phyloP scores from a whole-genome alignment of 208 protist species.

The Leishmania mexicana region DNA sequence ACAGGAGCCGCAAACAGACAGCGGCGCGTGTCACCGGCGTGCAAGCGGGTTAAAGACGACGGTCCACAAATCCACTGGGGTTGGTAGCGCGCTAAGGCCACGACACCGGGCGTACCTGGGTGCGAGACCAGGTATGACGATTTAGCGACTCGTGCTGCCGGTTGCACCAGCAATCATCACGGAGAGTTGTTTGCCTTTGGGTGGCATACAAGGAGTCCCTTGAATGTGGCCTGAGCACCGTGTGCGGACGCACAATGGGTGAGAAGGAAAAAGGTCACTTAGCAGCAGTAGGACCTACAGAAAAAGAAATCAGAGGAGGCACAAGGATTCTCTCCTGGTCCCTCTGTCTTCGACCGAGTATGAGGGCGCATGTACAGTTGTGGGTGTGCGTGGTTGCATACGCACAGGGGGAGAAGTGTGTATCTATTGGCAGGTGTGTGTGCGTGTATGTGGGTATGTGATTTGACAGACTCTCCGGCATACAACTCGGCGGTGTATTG shows the following conservation, averaged over 20 bases:
- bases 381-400: neutral
- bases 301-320: neutral
- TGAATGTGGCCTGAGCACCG: neutral
- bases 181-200: conserved; percentile 55
- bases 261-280: neutral
- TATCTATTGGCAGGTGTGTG: neutral
- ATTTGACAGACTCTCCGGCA: neutral
- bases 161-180: conserved; percentile 70
- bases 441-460: neutral
- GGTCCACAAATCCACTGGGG: conserved; percentile 57
- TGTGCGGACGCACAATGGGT: neutral
- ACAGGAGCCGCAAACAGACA: conserved; percentile 62
- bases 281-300: neutral
- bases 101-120: conserved; percentile 57
- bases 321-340: neutral
- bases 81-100: conserved; percentile 56
- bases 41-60: conserved; percentile 44
- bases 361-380: neutral
- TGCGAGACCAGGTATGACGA: conserved; percentile 69
- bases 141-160: conserved; percentile 52
- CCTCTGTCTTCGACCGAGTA: neutral
- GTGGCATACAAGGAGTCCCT: neutral
- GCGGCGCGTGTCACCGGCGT: conserved; percentile 50
- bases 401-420: neutral
- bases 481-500: neutral